Evolutionary conservation across 345 rosid species (phyloP).

Genomic region (Rhodamnia argentea): DNA sequence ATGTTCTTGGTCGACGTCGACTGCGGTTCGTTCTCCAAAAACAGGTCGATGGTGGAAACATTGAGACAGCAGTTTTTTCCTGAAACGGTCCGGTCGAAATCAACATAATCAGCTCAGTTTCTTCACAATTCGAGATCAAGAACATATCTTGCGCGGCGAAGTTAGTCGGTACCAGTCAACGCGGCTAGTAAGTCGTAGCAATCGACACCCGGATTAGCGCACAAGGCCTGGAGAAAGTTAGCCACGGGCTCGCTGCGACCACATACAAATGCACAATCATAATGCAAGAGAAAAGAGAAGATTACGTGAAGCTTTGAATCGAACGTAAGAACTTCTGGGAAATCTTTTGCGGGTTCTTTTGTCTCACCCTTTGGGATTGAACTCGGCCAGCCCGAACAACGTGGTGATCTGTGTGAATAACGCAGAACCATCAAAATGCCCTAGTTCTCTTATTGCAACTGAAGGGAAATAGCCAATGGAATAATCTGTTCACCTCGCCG

Average conservation of each 20-base stretch:
- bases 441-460: neutral
- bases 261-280: neutral
- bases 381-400: conserved; percentile 50
- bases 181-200: conserved; percentile 65
- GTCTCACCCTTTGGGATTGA: conserved; percentile 72
- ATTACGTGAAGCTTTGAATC: neutral
- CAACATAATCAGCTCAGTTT: neutral
- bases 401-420: conserved; percentile 43
- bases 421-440: neutral
- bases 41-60: conserved; percentile 43
- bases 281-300: neutral
- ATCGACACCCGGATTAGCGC: conserved; percentile 51
- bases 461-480: neutral
- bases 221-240: conserved; percentile 32
- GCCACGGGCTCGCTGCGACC: conserved; percentile 36
- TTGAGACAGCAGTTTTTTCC: conserved; percentile 90
- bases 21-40: conserved; percentile 62
- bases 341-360: neutral
- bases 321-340: neutral
- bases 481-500: conserved; percentile 49
- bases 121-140: neutral
- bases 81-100: neutral
- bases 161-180: conserved; percentile 43
- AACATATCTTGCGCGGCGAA: no score
- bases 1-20: conserved; percentile 76